phyloP scores from a whole-genome alignment of 108 stramenopile genomes.

The Nitzschia sp. region DNA sequence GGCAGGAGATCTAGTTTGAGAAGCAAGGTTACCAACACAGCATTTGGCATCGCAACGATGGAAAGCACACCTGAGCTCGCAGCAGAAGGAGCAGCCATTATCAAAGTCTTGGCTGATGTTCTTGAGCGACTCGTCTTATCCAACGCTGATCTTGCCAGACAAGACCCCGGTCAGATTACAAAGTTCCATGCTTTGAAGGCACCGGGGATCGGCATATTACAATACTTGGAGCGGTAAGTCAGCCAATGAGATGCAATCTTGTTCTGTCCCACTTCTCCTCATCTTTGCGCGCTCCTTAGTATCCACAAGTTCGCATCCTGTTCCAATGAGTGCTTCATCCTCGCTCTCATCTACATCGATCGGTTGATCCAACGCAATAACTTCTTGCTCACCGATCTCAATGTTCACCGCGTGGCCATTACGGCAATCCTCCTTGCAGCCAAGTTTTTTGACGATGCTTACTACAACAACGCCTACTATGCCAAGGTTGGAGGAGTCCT shows the following conservation, averaged over 20 bases:
- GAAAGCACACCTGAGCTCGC: conserved; percentile 68
- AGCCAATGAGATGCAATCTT: neutral
- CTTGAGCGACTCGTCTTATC: conserved; percentile 77
- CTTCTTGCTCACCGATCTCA: conserved; percentile 90
- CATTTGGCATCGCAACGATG: conserved; percentile 35
- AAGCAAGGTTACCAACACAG: neutral
- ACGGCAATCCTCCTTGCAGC: conserved; percentile 94
- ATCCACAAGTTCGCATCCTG: conserved; percentile 96
- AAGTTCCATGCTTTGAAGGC: conserved; percentile 95
- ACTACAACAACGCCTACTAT: conserved; percentile 99
- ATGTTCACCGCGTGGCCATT: conserved; percentile 96
- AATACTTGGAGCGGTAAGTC: conserved; percentile 91
- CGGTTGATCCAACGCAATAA: conserved; percentile 93
- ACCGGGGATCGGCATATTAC: conserved; percentile 86
- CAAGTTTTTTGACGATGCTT: conserved; percentile 99
- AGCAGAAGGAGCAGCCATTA: conserved; percentile 70
- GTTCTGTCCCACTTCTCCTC: neutral
- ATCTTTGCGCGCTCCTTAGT: conserved; percentile 26
- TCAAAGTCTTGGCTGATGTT: conserved; percentile 77
- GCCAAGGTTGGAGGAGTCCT: conserved; percentile 91
- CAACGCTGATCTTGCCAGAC: conserved; percentile 54
- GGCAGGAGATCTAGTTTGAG: conserved; percentile 10
- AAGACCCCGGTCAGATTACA: conserved; percentile 81
- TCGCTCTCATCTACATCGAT: conserved; percentile 98
- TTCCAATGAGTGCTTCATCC: conserved; percentile 95